Conservation (phyloP, 2,329 filamentous ascomycete species). For the Hymenotorrendiella dingleyae region DNA sequence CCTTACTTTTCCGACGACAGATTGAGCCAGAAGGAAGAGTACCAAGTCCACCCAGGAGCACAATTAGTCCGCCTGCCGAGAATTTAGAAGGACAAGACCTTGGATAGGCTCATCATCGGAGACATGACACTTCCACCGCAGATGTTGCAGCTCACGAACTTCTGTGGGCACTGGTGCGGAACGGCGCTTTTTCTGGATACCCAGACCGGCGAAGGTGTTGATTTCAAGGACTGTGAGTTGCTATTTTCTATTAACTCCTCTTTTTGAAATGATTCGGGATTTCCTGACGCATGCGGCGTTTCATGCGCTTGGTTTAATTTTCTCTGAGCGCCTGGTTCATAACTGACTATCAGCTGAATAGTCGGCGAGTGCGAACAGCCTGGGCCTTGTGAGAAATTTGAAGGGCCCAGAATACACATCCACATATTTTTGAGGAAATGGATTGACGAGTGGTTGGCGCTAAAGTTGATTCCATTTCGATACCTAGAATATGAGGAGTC, state of each 20-base stretch:
- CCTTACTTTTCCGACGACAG: conserved; percentile 4
- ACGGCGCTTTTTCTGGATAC: conserved; percentile 10
- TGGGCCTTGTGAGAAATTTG: background rate
- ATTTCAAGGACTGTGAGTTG: conserved; percentile 3
- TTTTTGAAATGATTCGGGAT: background rate
- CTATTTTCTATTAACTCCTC: background rate
- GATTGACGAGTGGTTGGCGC: background rate
- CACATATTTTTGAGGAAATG: background rate
- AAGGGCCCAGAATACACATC: background rate
- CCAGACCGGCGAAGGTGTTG: conserved; percentile 8
- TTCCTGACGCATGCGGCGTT: too few species aligned
- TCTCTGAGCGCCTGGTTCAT: too few species aligned
- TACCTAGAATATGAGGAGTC: background rate
- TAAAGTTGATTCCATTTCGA: background rate
- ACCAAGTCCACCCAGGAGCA: background rate
- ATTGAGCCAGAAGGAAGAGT: too few species aligned
- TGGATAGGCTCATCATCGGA: background rate
- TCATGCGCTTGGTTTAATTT: too few species aligned
- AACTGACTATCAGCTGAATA: background rate
- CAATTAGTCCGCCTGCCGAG: background rate
- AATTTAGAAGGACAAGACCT: background rate
- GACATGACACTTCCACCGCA: background rate
- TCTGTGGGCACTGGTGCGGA: background rate
- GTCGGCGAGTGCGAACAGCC: background rate
- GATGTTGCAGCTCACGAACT: background rate